Evolutionary conservation across 1,284 basidiomycete genomes (phyloP), one percentile per base, ranked within the genome.

Genomic region (Cryptococcus sp.): DNA sequence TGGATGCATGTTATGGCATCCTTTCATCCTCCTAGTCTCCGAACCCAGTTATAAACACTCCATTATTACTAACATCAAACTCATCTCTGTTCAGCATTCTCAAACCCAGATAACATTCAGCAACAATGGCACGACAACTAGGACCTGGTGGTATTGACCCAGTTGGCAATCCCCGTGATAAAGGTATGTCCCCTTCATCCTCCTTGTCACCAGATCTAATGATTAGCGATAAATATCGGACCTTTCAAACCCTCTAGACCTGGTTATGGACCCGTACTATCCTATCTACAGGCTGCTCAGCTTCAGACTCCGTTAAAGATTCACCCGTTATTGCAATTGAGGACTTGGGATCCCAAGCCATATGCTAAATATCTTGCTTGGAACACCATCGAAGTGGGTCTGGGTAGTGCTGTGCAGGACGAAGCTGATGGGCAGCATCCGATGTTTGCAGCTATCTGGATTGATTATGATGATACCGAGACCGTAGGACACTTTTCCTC

Each of bases 221-320:
- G 32, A 16, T 16, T 34, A 69, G 67, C 66, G 16, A 70, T 70
- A 46, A 66, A 57, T 24, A 68, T 67, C 54, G 66, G 67, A 10
- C 70, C 70, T 2, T 73, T 73, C 57, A 73, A 71, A 50, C 67
- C 70, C 10, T 70, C 70, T 34, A 67, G 70, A 39, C 70, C 70
- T 16, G 70, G 70, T 45, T 73, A 73, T 50, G 70, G 70, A 25
- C 68, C 70, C 36, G 67, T 69, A 3, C 59, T 73, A 2, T 68
- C 65, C 1, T 71, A 73, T 49, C 66, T 71, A 4, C 69, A 73
- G 60, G 71, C 71, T 2, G 64, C 69, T 7, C 66, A 69, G 43
- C 62, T 73, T 19, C 54, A 62, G 7, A 67, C 68, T 22, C 71
- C 71, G 7, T 56, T 73, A 11, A 61, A 61, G 44, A 72, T 73